Evolutionary conservation across 2,329 filamentous ascomycete genomes (phyloP).

Genomic region (Pseudocercospora fuligena): DNA sequence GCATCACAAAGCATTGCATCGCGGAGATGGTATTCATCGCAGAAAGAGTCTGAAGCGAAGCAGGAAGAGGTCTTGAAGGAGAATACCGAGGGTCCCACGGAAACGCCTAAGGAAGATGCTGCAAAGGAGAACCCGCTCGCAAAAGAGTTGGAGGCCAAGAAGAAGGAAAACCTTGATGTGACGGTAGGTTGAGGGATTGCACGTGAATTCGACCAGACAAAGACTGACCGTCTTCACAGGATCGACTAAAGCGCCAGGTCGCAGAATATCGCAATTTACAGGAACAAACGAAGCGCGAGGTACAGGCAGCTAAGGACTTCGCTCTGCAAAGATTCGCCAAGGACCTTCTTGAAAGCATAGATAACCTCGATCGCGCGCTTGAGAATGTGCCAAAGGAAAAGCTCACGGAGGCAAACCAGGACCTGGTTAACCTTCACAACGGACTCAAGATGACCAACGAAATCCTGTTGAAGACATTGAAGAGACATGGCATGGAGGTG

Average conservation of each 20-base stretch:
- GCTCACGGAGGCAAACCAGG: conserved; percentile 67
- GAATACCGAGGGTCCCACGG: conserved; percentile 36
- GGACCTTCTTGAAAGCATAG: conserved; percentile 91
- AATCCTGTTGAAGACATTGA: conserved; percentile 83
- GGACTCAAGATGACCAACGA: conserved; percentile 94
- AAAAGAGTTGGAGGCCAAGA: conserved; percentile 73
- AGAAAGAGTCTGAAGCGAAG: conserved; percentile 49
- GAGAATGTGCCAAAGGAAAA: conserved; percentile 76
- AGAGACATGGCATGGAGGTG: conserved; percentile 92
- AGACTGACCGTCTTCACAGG: conserved; percentile 58
- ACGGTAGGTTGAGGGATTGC: conserved; percentile 66
- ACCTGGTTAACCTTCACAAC: conserved; percentile 79
- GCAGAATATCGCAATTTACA: conserved; percentile 98
- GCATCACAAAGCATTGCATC: conserved; percentile 39
- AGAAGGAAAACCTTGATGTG: conserved; percentile 75
- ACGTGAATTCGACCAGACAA: background rate
- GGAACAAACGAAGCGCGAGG: conserved; percentile 88
- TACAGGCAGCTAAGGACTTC: conserved; percentile 85
- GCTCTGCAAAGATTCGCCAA: conserved; percentile 93
- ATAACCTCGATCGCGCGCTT: conserved; percentile 95
- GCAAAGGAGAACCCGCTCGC: conserved; percentile 57
- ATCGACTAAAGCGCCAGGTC: conserved; percentile 90
- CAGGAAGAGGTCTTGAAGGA: conserved; percentile 45
- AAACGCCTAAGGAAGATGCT: conserved; percentile 33
- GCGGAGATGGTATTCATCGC: conserved; percentile 51